phyloP scores from a whole-genome alignment of 106 monocot species.

The Apostasia ramifera region DNA sequence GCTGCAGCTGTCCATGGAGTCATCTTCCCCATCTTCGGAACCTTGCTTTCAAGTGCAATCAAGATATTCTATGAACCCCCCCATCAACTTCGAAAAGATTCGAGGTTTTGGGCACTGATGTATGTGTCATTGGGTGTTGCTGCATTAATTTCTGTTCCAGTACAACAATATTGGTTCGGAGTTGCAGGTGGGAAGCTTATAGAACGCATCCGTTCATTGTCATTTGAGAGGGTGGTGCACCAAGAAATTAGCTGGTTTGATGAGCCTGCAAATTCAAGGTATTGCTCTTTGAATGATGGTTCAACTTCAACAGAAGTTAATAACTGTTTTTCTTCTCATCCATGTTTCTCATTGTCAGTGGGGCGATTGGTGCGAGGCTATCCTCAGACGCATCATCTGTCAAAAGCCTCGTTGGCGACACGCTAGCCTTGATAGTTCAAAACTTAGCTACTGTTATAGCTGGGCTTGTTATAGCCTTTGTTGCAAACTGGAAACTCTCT shows the following conservation, averaged over 20 bases:
- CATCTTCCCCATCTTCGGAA: constrained; percentile 52
- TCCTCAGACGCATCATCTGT: constrained; percentile 59
- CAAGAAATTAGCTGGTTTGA: constrained; percentile 83
- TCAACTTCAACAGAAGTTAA: not conserved
- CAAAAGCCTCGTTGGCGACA: constrained; percentile 55
- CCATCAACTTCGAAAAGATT: constrained; percentile 33
- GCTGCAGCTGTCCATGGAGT: constrained; percentile 41
- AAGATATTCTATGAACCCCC: constrained; percentile 52
- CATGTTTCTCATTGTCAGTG: constrained; percentile 23
- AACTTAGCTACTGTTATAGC: constrained; percentile 33
- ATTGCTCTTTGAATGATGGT: not conserved
- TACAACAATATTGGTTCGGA: constrained; percentile 48
- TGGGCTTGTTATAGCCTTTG: constrained; percentile 42
- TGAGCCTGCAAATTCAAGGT: constrained; percentile 62
- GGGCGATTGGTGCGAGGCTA: constrained; percentile 56
- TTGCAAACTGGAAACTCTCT: constrained; percentile 59
- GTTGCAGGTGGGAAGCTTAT: constrained; percentile 60
- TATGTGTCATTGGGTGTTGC: constrained; percentile 32
- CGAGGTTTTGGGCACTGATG: constrained; percentile 59
- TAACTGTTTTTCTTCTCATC: no score
- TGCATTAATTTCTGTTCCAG: constrained; percentile 16
- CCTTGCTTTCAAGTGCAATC: constrained; percentile 49
- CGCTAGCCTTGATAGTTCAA: constrained; percentile 31
- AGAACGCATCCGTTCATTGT: constrained; percentile 37
- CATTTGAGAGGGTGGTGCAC: constrained; percentile 58